A percentile compares a stretch with the other conserved stretches of the same genome.
phyloP scores from a whole-genome alignment of 139 green algal genomes.

The Chlamydomonas eustigma region DNA sequence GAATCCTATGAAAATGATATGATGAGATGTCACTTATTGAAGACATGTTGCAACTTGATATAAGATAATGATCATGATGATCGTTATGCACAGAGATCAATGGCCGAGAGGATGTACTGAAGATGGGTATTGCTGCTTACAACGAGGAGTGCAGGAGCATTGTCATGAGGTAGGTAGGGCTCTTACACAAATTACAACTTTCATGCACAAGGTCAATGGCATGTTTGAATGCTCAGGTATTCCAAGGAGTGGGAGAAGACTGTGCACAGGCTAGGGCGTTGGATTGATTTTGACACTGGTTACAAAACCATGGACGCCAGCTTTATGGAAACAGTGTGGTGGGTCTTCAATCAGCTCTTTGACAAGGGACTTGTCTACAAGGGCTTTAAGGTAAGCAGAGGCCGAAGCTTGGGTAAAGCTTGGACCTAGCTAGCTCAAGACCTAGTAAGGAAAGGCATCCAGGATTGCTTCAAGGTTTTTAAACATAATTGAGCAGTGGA shows the following conservation, averaged over 20 bases:
- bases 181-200: not conserved
- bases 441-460: no score
- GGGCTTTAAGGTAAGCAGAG: constrained; percentile 94
- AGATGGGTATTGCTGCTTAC: constrained; percentile 95
- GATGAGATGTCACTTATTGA: no score
- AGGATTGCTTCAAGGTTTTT: no score
- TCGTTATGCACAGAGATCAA: constrained; percentile 93
- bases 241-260: constrained; percentile 93
- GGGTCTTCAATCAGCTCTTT: constrained; percentile 95
- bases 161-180: constrained; percentile 79
- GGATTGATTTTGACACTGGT: constrained; percentile 99
- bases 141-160: constrained; percentile 99
- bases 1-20: no score
- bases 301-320: constrained; percentile 97
- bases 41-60: no score
- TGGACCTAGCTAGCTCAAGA: no score
- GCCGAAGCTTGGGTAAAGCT: no score
- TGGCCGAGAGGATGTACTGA: constrained; percentile 78
- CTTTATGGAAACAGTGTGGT: constrained; percentile 98
- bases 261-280: constrained; percentile 89
- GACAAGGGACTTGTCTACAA: constrained; percentile 95
- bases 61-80: no score
- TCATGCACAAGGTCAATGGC: not conserved
- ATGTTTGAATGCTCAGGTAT: constrained; percentile 59
- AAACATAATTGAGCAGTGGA: no score